Evolutionary conservation across 1,284 basidiomycete species (phyloP).

Genomic region (Acaromyces ingoldii): DNA sequence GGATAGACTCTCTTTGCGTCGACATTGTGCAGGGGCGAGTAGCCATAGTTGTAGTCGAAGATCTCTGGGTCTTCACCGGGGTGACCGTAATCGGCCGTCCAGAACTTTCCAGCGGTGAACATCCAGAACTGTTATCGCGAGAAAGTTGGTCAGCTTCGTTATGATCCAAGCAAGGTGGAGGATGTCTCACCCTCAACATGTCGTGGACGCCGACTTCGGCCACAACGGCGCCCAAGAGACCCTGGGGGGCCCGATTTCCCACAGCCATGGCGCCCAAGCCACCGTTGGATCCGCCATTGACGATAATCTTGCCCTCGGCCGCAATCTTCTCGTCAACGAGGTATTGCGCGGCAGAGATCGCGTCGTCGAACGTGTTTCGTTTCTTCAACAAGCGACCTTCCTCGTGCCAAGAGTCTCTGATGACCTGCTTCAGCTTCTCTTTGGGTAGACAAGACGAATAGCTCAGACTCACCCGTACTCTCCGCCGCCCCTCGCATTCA

Average conservation of each 20-base stretch:
- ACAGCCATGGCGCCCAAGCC: slow-evolving; percentile 74
- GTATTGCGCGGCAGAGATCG: slow-evolving; percentile 60
- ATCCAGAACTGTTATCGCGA: no score
- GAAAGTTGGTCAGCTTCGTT: no score
- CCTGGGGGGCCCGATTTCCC: slow-evolving; percentile 70
- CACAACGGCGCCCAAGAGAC: slow-evolving; percentile 60
- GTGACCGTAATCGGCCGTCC: slow-evolving; percentile 77
- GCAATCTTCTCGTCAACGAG: slow-evolving; percentile 69
- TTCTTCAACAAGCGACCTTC: slow-evolving; percentile 43
- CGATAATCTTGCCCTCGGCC: slow-evolving; percentile 67
- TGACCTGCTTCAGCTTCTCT: no score
- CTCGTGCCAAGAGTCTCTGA: slow-evolving; percentile 59
- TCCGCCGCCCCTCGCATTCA: slow-evolving; percentile 64
- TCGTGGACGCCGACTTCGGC: slow-evolving; percentile 61
- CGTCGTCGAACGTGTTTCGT: slow-evolving; percentile 70
- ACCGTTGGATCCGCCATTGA: slow-evolving; percentile 58
- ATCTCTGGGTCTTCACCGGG: slow-evolving; percentile 53
- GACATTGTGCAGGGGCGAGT: slow-evolving; percentile 48
- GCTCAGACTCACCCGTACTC: no score
- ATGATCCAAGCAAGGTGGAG: no score
- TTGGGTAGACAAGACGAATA: no score
- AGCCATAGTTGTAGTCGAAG: slow-evolving; percentile 43
- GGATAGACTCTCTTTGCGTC: slow-evolving; percentile 38
- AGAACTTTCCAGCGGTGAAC: slow-evolving; percentile 62
- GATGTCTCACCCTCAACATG: slow-evolving; percentile 57